Evolutionary conservation across 495 filamentous ascomycete genomes (phyloP), one percentile per base, ranked within the genome.

Genomic region (Aspergillus ostianus): DNA sequence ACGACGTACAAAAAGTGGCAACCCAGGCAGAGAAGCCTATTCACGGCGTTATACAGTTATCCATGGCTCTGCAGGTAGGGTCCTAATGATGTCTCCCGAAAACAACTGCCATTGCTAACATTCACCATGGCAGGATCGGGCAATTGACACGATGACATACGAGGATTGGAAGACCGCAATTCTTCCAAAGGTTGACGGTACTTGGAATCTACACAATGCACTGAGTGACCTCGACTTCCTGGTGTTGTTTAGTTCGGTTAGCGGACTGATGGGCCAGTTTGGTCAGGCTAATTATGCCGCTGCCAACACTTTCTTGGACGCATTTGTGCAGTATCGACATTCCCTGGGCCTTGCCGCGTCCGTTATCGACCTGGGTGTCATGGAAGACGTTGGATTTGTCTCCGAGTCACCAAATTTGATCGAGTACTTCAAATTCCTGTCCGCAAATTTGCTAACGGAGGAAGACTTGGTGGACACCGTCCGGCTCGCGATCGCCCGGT

Each of bases 381-480:
- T 41, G 36, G 36, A 41, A 41, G 36, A 41, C 36, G 36, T 41
- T 17, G 13, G 36, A 2, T 41, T 23, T n/a, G 32, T 55, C 18
- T 44, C 53, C 13, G 20, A 46, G 18, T 45, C 41, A 20, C 9
- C 6, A 7, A 12, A 18, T 3, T 2, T 55, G 41, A 36, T 55
- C 10, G 32, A 46, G 9, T 44, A 46, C 10, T 23, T 55, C 36
- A 19, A 46, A 26, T 21, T 32, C 19, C 1, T 21, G 4, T 21
- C 32, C 2, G 20, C 23, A 23, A 36, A 46, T 18, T 3, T 53
- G 15, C 26, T 53, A 5, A 36, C 6, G 12, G 51, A 53, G 27
- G 15, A 53, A 19, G 51, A 53, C 20, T 21, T 53, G 27, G 29
- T 53, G 27, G 27, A 53, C 3, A 21, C 27, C 51, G 36, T 53